phyloP scores from a whole-genome alignment of 352 stramenopile species.

The Phytophthora europaea region DNA sequence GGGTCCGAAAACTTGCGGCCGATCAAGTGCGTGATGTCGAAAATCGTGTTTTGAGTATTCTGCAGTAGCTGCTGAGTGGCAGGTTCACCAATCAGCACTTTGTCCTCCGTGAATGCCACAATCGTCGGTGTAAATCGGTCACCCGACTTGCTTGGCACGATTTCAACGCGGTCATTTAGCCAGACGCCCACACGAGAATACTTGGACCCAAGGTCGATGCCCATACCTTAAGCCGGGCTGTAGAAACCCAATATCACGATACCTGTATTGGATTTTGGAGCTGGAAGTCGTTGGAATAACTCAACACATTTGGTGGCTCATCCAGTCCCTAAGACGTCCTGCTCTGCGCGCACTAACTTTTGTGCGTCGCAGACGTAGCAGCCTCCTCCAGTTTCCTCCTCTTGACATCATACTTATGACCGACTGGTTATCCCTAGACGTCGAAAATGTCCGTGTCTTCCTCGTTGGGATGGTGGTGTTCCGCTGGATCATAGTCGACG shows the following conservation, averaged over 20 bases:
- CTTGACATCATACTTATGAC: background rate
- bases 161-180: background rate
- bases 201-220: constrained; percentile 1
- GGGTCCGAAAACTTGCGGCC: constrained; percentile 14
- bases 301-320: background rate
- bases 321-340: background rate
- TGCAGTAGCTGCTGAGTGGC: background rate
- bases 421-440: constrained; percentile 1
- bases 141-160: constrained; percentile 1
- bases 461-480: constrained; percentile 7
- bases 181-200: background rate
- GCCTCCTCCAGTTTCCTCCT: constrained; percentile 3
- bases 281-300: background rate
- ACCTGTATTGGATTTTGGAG: background rate
- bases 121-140: background rate
- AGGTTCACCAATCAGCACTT: background rate
- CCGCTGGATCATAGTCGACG: background rate
- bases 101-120: background rate
- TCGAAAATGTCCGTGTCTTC: constrained; percentile 10
- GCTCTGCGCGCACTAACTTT: background rate
- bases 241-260: no score
- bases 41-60: constrained; percentile 1
- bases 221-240: no score
- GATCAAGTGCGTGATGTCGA: background rate
- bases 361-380: background rate